Evolutionary conservation across 2,329 filamentous ascomycete species (phyloP).

Genomic region (Immersiporthe knoxdaviesiana): DNA sequence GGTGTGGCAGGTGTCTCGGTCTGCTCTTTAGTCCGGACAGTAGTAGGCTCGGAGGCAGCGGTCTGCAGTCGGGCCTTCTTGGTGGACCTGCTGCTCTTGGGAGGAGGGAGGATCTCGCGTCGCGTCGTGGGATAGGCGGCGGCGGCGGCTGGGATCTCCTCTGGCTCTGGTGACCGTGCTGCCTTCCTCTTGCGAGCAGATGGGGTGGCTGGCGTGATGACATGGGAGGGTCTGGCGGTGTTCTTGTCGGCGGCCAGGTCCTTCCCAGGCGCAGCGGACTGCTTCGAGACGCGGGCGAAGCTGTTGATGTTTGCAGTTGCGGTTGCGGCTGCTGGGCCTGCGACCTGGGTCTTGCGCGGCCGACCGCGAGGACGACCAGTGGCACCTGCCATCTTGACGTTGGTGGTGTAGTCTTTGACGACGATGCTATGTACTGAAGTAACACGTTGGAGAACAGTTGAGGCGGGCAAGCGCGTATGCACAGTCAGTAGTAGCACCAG

Average conservation of each 20-base stretch:
- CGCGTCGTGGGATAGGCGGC: background rate
- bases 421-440: background rate
- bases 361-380: conserved; percentile 21
- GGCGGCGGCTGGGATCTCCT: conserved; percentile 28
- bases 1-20: conserved; percentile 26
- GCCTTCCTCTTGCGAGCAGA: conserved; percentile 43
- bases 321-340: conserved; percentile 1
- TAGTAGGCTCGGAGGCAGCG: conserved; percentile 15
- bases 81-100: conserved; percentile 7
- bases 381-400: conserved; percentile 23
- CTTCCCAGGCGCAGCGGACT: conserved; percentile 34
- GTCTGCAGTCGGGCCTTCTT: conserved; percentile 27
- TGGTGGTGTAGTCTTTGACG: background rate
- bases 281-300: conserved; percentile 55
- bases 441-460: background rate
- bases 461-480: conserved; percentile 1
- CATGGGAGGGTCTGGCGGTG: conserved; percentile 35
- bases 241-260: conserved; percentile 34
- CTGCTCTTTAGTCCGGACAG: conserved; percentile 31
- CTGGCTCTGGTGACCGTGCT: conserved; percentile 36
- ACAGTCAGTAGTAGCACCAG: background rate
- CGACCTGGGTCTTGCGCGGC: conserved; percentile 24
- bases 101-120: conserved; percentile 4
- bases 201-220: conserved; percentile 33
- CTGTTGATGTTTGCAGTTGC: conserved; percentile 42